These are phyloP conservation scores for Lizonia empirigonia DNA, from an alignment of 2,329 filamentous ascomycete genomes.

Conservation along the genomic window DNA sequence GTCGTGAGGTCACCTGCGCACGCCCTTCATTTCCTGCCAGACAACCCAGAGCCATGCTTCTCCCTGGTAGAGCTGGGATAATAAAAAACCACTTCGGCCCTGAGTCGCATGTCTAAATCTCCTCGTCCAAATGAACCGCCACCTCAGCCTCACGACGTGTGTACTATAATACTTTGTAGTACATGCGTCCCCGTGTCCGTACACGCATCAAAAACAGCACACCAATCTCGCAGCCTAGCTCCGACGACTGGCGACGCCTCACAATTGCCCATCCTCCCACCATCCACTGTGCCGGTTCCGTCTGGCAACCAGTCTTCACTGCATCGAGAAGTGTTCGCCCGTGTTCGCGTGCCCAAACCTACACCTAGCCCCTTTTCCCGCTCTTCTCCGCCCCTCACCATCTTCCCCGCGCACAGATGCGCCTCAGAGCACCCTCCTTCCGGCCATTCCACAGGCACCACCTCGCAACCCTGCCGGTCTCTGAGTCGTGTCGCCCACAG, in stretches of 20 bases:
- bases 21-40: not conserved
- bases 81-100: too few species aligned
- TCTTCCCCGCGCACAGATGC: conserved; percentile 12
- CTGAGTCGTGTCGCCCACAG: not conserved
- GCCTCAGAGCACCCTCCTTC: not conserved
- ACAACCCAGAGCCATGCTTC: conserved; percentile 5
- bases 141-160: too few species aligned
- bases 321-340: conserved; percentile 15
- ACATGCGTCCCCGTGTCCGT: too few species aligned
- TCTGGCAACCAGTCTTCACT: conserved; percentile 1
- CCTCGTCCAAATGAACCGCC: too few species aligned
- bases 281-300: conserved; percentile 5
- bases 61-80: too few species aligned
- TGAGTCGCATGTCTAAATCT: too few species aligned
- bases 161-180: too few species aligned
- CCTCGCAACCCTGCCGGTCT: not conserved
- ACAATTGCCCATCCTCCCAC: conserved; percentile 8
- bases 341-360: conserved; percentile 2
- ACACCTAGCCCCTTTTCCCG: conserved; percentile 12
- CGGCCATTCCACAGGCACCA: not conserved
- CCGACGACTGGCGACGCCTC: conserved; percentile 4
- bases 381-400: conserved; percentile 5
- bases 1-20: conserved; percentile 1
- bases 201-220: not conserved
- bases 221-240: conserved; percentile 2